These are phyloP conservation scores for Paxillus involutus DNA, from an alignment of 768 basidiomycete species.

Conservation along the genomic window DNA sequence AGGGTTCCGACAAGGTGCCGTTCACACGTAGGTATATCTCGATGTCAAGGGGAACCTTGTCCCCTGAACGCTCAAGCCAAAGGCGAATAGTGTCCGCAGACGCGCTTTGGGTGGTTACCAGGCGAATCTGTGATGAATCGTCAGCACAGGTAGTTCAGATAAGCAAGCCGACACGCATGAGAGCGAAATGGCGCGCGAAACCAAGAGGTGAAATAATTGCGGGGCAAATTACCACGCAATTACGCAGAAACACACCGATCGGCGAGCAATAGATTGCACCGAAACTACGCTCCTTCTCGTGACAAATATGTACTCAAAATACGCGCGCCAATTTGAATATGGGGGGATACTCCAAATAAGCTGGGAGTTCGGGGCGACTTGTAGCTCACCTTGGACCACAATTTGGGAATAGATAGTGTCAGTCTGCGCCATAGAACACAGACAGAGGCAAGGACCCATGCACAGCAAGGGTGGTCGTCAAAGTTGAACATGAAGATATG, in stretches of 20 bases:
- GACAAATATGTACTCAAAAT: conserved; percentile 5
- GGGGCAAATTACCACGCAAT: conserved; percentile 2
- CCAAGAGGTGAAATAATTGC: not conserved
- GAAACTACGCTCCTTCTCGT: conserved; percentile 12
- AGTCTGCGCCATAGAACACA: conserved; percentile 66
- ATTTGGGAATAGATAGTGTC: conserved; percentile 59
- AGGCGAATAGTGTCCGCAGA: conserved; percentile 79
- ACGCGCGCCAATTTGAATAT: conserved; percentile 16
- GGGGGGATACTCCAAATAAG: not conserved
- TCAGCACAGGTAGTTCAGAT: conserved; percentile 5
- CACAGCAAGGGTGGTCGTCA: conserved; percentile 68
- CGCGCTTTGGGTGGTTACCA: conserved; percentile 65
- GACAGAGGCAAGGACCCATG: conserved; percentile 74
- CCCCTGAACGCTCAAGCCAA: conserved; percentile 80
- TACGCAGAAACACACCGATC: not conserved
- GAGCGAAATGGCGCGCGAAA: not conserved
- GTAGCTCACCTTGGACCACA: conserved; percentile 75
- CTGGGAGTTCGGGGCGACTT: not conserved
- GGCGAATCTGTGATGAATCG: conserved; percentile 55
- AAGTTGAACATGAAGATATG: conserved; percentile 72
- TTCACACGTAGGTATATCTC: conserved; percentile 71
- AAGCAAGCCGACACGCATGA: not conserved
- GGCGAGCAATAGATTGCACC: not conserved
- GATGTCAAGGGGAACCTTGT: conserved; percentile 70
- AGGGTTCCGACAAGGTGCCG: conserved; percentile 22